Evolutionary conservation across 441 rosid genomes (phyloP).

Genomic region (Erodium texanum): DNA sequence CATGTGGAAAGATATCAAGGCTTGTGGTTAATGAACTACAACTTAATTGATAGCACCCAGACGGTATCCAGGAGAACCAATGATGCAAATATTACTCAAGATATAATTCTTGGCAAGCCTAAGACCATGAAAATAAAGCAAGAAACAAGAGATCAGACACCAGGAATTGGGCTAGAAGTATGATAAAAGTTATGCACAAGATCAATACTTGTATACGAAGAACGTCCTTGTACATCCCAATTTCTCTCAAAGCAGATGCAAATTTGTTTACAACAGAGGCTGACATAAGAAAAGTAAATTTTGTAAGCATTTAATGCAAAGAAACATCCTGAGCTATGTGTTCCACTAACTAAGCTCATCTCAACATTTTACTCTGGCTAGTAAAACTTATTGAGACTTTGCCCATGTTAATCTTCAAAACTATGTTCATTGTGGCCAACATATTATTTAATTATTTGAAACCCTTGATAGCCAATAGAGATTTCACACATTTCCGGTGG

Average conservation of each 20-base stretch:
- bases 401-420: background rate
- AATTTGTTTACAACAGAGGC: constrained; percentile 15
- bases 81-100: background rate
- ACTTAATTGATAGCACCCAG: background rate
- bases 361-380: background rate
- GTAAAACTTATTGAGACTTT: background rate
- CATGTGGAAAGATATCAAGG: background rate
- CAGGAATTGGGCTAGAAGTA: background rate
- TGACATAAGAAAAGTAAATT: constrained; percentile 1
- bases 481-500: background rate
- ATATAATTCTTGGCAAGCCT: constrained; percentile 1
- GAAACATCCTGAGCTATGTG: background rate
- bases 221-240: constrained; percentile 16
- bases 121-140: constrained; percentile 4
- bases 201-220: constrained; percentile 15
- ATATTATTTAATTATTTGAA: background rate
- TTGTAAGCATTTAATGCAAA: background rate
- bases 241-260: constrained; percentile 12
- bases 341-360: background rate
- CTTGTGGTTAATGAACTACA: background rate
- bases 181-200: background rate
- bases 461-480: background rate
- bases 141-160: constrained; percentile 3
- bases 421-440: background rate
- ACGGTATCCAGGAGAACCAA: background rate